Conservation (phyloP, 345 rosid species). For the Rhizophora mangle region DNA sequence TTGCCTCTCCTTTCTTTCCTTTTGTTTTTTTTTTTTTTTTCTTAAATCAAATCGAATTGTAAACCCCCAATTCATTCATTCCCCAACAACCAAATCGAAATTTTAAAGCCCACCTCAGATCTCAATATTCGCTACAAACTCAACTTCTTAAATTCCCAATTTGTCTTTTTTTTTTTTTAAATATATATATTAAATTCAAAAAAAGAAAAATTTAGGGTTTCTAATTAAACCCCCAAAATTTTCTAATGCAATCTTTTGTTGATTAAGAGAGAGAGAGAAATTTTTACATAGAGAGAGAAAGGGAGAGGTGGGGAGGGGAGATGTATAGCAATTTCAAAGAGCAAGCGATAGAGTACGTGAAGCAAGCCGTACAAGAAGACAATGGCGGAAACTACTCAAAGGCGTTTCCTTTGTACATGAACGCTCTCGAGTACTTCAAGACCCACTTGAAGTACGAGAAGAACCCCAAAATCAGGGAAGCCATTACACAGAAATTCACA, state of each 20-base stretch:
- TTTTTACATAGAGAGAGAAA: neutral
- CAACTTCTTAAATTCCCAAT: neutral
- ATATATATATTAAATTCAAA: too few relatives aligned
- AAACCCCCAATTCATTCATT: too few relatives aligned
- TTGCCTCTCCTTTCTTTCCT: too few relatives aligned
- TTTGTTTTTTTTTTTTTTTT: too few relatives aligned
- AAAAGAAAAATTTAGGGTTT: neutral
- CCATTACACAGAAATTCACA: slow-evolving; percentile 74
- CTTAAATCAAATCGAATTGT: too few relatives aligned
- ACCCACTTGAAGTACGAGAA: slow-evolving; percentile 95
- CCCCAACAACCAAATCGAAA: too few relatives aligned
- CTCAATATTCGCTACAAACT: too few relatives aligned
- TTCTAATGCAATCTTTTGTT: slow-evolving; percentile 20
- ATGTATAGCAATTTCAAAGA: slow-evolving; percentile 98
- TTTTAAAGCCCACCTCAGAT: too few relatives aligned
- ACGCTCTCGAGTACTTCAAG: slow-evolving; percentile 92
- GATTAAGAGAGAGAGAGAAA: neutral
- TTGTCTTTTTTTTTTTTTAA: too few relatives aligned
- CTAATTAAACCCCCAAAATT: neutral
- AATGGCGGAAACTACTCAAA: slow-evolving; percentile 86
- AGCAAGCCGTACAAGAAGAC: slow-evolving; percentile 86
- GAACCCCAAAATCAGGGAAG: slow-evolving; percentile 84
- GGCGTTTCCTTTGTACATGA: slow-evolving; percentile 87
- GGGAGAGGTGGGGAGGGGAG: slow-evolving; percentile 4
- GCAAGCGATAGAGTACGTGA: slow-evolving; percentile 91